A percentile compares a stretch with the other conserved stretches of the same genome.
Conservation (phyloP, 139 green algal genomes). For the Deuterostichococcus epilithicus region DNA sequence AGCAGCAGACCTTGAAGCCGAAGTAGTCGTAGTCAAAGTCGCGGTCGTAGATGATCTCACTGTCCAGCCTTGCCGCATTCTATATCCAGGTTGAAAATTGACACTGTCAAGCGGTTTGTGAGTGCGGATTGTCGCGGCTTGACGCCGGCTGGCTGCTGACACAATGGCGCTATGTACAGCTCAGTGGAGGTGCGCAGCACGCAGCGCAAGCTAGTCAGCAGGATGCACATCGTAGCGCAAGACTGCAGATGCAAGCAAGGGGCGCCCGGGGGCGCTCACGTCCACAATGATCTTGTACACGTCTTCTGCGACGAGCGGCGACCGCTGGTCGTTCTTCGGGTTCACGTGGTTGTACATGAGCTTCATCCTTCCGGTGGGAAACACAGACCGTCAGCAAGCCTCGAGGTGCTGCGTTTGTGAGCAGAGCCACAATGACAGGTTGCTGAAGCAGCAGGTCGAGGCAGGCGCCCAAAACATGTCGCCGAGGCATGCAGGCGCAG, state of each 20-base stretch:
- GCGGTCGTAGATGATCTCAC: conserved; percentile 97
- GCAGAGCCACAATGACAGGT: no score
- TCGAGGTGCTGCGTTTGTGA: background rate
- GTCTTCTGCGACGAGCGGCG: conserved; percentile 85
- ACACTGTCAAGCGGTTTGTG: background rate
- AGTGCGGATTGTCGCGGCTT: no score
- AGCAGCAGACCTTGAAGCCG: conserved; percentile 84
- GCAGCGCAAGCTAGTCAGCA: no score
- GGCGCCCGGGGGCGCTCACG: conserved; percentile 33
- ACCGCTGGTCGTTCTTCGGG: conserved; percentile 75
- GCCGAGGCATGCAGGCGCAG: background rate
- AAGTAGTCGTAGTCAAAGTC: conserved; percentile 99
- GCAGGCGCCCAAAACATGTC: background rate
- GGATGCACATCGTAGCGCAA: no score
- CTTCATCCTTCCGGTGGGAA: conserved; percentile 67
- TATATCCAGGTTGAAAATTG: conserved; percentile 15
- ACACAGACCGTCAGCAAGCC: background rate
- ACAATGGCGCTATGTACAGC: no score
- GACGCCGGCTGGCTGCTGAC: no score
- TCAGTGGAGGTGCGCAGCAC: no score
- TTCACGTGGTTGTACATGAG: conserved; percentile 92
- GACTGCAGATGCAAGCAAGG: no score
- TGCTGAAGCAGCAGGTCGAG: no score
- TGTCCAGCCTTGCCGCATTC: conserved; percentile 86
- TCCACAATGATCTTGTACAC: conserved; percentile 88